Percentiles rank a stretch among this genome's conserved stretches.
These are phyloP conservation scores for Trichoderma harzianum DNA, from an alignment of 2,329 filamentous ascomycete genomes.

Conservation along the genomic window DNA sequence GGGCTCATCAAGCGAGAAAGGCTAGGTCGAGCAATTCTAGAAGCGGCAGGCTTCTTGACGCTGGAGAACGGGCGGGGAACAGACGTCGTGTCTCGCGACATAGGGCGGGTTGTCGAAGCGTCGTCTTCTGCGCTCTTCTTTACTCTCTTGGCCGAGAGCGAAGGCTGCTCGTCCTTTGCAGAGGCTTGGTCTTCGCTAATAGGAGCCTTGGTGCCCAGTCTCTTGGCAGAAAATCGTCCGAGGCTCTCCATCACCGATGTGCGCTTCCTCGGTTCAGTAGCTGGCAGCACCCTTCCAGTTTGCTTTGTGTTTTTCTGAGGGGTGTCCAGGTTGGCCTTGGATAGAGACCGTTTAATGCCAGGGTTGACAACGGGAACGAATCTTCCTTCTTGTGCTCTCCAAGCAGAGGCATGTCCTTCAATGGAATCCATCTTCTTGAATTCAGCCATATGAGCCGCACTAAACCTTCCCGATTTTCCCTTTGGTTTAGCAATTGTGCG, in stretches of 20 bases:
- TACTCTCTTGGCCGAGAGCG: conserved; percentile 61
- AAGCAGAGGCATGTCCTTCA: conserved; percentile 77
- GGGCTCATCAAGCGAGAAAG: conserved; percentile 67
- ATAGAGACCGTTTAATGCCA: conserved; percentile 40
- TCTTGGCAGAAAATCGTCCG: conserved; percentile 28
- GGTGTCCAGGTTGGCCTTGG: conserved; percentile 42
- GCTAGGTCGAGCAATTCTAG: conserved; percentile 46
- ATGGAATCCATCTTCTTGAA: conserved; percentile 99
- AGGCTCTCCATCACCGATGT: conserved; percentile 33
- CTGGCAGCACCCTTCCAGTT: conserved; percentile 55
- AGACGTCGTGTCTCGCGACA: conserved; percentile 49
- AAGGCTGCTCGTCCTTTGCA: conserved; percentile 5
- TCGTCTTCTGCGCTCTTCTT: conserved; percentile 68
- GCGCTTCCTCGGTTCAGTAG: conserved; percentile 36
- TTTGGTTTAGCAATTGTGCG: conserved; percentile 79
- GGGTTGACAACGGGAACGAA: conserved; percentile 46
- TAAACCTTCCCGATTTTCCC: conserved; percentile 75
- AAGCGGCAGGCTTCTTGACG: conserved; percentile 23
- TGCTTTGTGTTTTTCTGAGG: conserved; percentile 49
- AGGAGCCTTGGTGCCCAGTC: conserved; percentile 23
- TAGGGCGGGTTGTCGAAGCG: conserved; percentile 60
- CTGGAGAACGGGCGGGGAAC: conserved; percentile 47
- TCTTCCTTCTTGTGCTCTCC: conserved; percentile 56
- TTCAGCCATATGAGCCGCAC: conserved; percentile 77
- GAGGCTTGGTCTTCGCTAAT: conserved; percentile 20